Percentiles rank a stretch among this genome's conserved stretches.
phyloP scores from a whole-genome alignment of 2,329 filamentous ascomycete species.

The Xylaria sp. region DNA sequence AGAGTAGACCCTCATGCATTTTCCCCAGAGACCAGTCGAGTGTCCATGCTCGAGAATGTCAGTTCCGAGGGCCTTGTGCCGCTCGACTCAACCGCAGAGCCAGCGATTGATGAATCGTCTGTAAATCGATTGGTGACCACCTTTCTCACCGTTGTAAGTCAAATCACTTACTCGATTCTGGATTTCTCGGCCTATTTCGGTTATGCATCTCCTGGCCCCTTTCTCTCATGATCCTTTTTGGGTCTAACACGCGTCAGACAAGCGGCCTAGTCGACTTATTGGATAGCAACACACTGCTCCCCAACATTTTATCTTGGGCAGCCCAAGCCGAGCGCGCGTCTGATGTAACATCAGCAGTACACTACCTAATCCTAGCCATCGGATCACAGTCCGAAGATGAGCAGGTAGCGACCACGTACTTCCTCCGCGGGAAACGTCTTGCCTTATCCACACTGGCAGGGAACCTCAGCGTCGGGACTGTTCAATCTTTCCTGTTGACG shows the following conservation, averaged over 20 bases:
- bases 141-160: slow-evolving; percentile 46
- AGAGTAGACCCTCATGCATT: slow-evolving; percentile 62
- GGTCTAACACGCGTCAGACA: slow-evolving; percentile 46
- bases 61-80: slow-evolving; percentile 46
- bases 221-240: slow-evolving; percentile 16
- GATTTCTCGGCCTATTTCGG: background rate
- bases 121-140: slow-evolving; percentile 39
- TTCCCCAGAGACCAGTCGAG: slow-evolving; percentile 61
- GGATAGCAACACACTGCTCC: slow-evolving; percentile 53
- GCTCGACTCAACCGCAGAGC: slow-evolving; percentile 36
- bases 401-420: slow-evolving; percentile 57
- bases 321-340: slow-evolving; percentile 49
- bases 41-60: slow-evolving; percentile 62
- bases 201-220: background rate
- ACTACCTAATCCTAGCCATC: slow-evolving; percentile 64
- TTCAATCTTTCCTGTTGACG: slow-evolving; percentile 62
- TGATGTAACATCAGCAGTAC: slow-evolving; percentile 56
- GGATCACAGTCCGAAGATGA: slow-evolving; percentile 58
- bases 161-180: background rate
- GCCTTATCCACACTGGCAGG: slow-evolving; percentile 59
- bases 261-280: slow-evolving; percentile 63
- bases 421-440: slow-evolving; percentile 61
- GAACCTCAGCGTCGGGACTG: slow-evolving; percentile 60
- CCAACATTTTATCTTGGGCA: slow-evolving; percentile 58
- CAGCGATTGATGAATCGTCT: slow-evolving; percentile 37